Evolutionary conservation across 371 early-diverging fungal genomes (phyloP), one percentile per base, ranked within the genome.

Genomic region (Modicella reniformis): DNA sequence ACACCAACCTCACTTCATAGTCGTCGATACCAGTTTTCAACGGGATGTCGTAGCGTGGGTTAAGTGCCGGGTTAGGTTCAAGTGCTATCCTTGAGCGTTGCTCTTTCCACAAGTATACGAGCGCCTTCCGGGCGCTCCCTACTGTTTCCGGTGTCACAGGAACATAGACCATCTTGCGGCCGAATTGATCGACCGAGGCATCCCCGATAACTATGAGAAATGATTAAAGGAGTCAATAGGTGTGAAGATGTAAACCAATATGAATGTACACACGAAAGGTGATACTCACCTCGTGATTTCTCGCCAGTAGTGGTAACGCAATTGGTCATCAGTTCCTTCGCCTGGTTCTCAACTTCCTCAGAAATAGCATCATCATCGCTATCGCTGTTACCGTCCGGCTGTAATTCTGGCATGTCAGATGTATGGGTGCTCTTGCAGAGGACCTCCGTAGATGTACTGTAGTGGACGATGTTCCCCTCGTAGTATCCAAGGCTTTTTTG

Each of bases 1-100:
- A 57, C 21, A 68, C 69, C 1, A 68, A 51, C 0, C 28, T 19
- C 1, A 50, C 19, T 17, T 56, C 62, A 28, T 68, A 68, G 2
- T 29, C 37, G 17, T 32, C 47, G 49, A 57, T 47, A 25, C 54
- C 59, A 9, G 2, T 23, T n/a, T 48, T 59, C 34, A 70, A 21
- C 2, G 54, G 33, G 17, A 30, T 17, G 29, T 70, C 70, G 19
- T 21, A 8, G 37, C 64, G 60, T 26, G 70, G 60, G n/a, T 64
- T 58, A 8, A 64, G 64, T 26, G 59, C 63, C 0, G 55, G 64
- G 33, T 64, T 70, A 0, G 70, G 65, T 13, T 44, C 40, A 40
- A 28, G 44, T 26, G 59, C 59, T 0, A 6, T 29, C 48, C 21
- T 17, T 59, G 30, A 25, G 17, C 32, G 7, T 21, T 59, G 59